These are phyloP conservation scores for Lyophyllum shimeji DNA, from an alignment of 768 basidiomycete species.

Conservation along the genomic window DNA sequence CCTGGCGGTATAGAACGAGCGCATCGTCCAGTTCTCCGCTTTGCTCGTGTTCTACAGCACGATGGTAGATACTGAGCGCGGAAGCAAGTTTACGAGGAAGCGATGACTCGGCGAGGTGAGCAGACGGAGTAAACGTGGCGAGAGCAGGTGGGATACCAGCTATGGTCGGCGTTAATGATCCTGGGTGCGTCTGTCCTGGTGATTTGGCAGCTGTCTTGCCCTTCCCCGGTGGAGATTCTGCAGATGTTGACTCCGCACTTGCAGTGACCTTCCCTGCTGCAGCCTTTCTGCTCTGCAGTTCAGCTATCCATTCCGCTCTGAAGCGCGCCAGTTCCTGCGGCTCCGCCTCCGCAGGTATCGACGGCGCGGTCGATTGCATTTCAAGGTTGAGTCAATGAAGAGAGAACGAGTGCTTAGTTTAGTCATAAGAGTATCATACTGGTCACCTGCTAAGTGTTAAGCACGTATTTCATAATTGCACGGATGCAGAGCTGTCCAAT, in stretches of 20 bases:
- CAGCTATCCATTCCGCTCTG: slow-evolving; percentile 71
- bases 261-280: not conserved
- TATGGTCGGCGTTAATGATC: slow-evolving; percentile 19
- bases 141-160: slow-evolving; percentile 17
- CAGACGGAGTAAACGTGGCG: slow-evolving; percentile 20
- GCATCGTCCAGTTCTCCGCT: slow-evolving; percentile 75
- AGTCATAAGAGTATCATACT: no score
- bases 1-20: slow-evolving; percentile 71
- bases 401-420: no score
- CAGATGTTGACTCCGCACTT: not conserved
- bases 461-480: not conserved
- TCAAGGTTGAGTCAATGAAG: slow-evolving; percentile 4
- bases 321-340: slow-evolving; percentile 66
- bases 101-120: slow-evolving; percentile 21
- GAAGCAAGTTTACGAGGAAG: slow-evolving; percentile 35
- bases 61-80: slow-evolving; percentile 67
- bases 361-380: slow-evolving; percentile 20
- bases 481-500: no score
- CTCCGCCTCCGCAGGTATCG: slow-evolving; percentile 35
- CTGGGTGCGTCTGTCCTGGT: slow-evolving; percentile 7
- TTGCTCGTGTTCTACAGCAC: slow-evolving; percentile 75
- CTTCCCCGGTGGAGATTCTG: not conserved
- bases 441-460: not conserved
- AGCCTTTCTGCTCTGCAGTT: slow-evolving; percentile 47
- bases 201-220: slow-evolving; percentile 2